Base-by-base conservation (phyloP, 2,329 filamentous ascomycete genomes). In the Colletotrichum sojae region DNA sequence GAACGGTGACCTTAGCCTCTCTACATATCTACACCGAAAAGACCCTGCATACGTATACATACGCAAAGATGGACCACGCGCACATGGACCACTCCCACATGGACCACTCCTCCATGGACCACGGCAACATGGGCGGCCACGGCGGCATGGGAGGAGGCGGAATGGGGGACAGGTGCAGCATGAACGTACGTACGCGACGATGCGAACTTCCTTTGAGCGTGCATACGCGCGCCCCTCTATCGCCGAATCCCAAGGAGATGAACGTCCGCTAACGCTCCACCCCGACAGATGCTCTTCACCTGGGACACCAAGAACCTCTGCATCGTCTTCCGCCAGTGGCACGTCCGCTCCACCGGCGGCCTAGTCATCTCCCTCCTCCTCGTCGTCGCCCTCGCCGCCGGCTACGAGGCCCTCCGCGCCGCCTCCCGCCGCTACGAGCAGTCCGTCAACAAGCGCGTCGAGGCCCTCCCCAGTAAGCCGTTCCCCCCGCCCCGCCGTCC, bases 301-400 rank as follows among this genome's bases (percentile, higher is more conserved):
- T 99, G 95, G 95, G 90, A 94, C 80, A 95, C 95, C 3, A 89
- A 87, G 65, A 92, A 98, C 83, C 93, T 99, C 73, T 99, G 96
- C 87, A 97, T 99, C 81, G 89, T 99, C 80, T 99, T 98, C 86
- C 88, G 87, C 75, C 90, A 91, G 82, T 99, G 96, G 96, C 95
- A 93, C 82, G 83, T 99, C 80, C 90, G 88, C 71, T 90, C 91
- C 70, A 90, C 91, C 3, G 76, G 88, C 60, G 92, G 92, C 40
- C 91, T 99, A 67, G 76, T 98, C 79, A 80, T 94, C 76, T 97
- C 95, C 31, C 90, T 99, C 70, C 75, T 96, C 73, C 93, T 90
- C 73, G 91, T 99, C 75, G 88, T 97, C 69, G 86, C 92, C 70
- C 85, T 99, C 72, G 92, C 92, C 40, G 94, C 94, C n/a, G 94